A percentile compares a stretch with the other conserved stretches of the same genome.
phyloP scores from a whole-genome alignment of 1,284 basidiomycete species.

The Ustilago sp. region DNA sequence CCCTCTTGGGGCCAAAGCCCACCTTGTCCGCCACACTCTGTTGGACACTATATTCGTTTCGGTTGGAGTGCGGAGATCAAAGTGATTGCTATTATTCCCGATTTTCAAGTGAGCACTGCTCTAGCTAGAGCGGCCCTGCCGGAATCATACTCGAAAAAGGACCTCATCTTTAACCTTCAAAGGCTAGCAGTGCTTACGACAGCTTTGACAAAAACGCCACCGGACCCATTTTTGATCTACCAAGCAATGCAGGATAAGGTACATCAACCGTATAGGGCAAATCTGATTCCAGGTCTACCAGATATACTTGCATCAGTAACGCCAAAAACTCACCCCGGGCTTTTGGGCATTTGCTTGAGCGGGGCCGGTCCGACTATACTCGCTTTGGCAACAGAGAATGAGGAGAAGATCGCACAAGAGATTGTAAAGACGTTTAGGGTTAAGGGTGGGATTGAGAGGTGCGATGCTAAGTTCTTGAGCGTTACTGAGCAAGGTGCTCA shows the following conservation, averaged over 20 bases:
- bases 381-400: constrained; percentile 83
- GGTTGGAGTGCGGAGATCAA: constrained; percentile 88
- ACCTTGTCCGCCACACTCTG: constrained; percentile 86
- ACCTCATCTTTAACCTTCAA: constrained; percentile 96
- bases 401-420: constrained; percentile 59
- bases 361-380: constrained; percentile 98
- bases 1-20: constrained; percentile 90
- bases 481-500: constrained; percentile 64
- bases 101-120: constrained; percentile 96
- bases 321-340: constrained; percentile 86
- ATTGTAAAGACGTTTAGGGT: constrained; percentile 59
- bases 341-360: constrained; percentile 96
- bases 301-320: constrained; percentile 81
- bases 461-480: constrained; percentile 58
- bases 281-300: constrained; percentile 84
- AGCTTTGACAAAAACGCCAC: constrained; percentile 88
- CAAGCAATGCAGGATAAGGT: constrained; percentile 99
- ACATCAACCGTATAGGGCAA: constrained; percentile 95
- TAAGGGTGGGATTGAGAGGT: constrained; percentile 55
- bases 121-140: constrained; percentile 92
- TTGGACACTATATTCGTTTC: constrained; percentile 94
- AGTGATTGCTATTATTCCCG: constrained; percentile 92
- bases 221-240: constrained; percentile 93
- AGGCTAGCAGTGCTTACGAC: constrained; percentile 97
- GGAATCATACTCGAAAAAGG: constrained; percentile 83